Percentiles rank a stretch among this genome's conserved stretches.
These are phyloP conservation scores for Astrothelium macrocarpum DNA, from an alignment of 495 filamentous ascomycete species.

Conservation along the genomic window DNA sequence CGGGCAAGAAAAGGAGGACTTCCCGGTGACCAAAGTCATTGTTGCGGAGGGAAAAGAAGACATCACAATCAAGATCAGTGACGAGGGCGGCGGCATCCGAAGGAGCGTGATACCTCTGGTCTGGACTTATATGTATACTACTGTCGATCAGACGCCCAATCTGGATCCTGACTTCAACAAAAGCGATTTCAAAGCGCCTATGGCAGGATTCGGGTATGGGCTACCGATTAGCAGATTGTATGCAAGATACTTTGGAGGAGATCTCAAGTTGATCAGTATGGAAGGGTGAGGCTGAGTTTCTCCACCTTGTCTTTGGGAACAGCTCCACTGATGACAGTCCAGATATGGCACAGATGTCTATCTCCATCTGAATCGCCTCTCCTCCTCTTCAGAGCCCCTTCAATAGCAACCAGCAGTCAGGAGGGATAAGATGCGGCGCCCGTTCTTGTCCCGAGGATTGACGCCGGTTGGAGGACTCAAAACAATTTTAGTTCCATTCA, in stretches of 20 bases:
- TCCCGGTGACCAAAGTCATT: slow-evolving; percentile 92
- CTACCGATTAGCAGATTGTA: slow-evolving; percentile 89
- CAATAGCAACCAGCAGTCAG: slow-evolving; percentile 98
- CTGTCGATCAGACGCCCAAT: slow-evolving; percentile 87
- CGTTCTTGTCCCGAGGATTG: slow-evolving; percentile 65
- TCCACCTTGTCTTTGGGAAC: background rate
- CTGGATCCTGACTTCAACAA: slow-evolving; percentile 97
- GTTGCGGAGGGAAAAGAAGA: slow-evolving; percentile 96
- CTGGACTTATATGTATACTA: slow-evolving; percentile 99
- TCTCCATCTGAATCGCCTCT: slow-evolving; percentile 90
- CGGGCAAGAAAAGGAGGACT: slow-evolving; percentile 88
- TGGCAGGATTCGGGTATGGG: slow-evolving; percentile 97
- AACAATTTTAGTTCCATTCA: background rate
- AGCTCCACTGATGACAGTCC: slow-evolving; percentile 4
- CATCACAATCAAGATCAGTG: slow-evolving; percentile 94
- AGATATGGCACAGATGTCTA: slow-evolving; percentile 99
- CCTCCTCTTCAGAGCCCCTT: slow-evolving; percentile 88
- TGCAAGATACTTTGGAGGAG: slow-evolving; percentile 93
- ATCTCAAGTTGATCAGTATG: slow-evolving; percentile 97
- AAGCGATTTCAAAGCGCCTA: slow-evolving; percentile 97
- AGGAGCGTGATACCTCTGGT: slow-evolving; percentile 86
- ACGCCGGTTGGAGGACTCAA: slow-evolving; percentile 36
- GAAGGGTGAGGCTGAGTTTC: slow-evolving; percentile 64
- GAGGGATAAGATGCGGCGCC: slow-evolving; percentile 54
- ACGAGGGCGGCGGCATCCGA: slow-evolving; percentile 93